Base-by-base conservation (phyloP, 176 grass and related monocot genomes). In the Hsuehochloa calcarea region DNA sequence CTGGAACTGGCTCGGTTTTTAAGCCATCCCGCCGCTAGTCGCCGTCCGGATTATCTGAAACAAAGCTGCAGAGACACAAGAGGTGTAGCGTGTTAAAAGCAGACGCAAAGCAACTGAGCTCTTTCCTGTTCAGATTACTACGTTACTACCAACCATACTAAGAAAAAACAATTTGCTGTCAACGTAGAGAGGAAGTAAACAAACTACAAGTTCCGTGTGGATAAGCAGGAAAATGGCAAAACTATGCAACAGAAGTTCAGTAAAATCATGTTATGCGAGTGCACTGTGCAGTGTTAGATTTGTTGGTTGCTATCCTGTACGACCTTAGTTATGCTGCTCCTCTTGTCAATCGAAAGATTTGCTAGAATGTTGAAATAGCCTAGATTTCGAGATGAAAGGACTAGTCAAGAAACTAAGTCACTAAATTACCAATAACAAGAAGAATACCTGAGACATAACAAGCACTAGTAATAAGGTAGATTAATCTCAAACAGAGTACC, bases 31-130 rank as follows among this genome's bases (percentile, higher is more conserved):
- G 0, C 90, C 79, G 5, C 79, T 92, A 17, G 87, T 86, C 0
- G 87, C 90, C 0, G 83, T 92, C 83, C 90, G 82, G 74, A 92
- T 92, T 69, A 92, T 89, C 87, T 92, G 90, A 70, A 92, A 92
- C 61, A 92, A 78, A 9, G 90, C 90, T 92, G 90, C 74, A 82
- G 20, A 82, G 17, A 59, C 17, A 75, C 6, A 71, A 40, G 10
- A 39, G 15, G 3, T 3, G 4, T 5, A 51, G 19, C 0, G 0
- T 43, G 78, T 88, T 46, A 85, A 9, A 80, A 23, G 17, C 27
- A 25, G 46, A 54, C 2, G 14, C 15, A 56, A 27, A 68, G 23
- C 37, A 23, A 29, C 9, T 9, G 0, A 38, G 10, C 22, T 66
- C 0, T 67, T 50, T 38, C 14, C 41, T 14, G 5, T 66, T 47